Percentiles rank a stretch among this genome's conserved stretches.
These are phyloP conservation scores for Eucalyptus sp. DNA, from an alignment of 345 rosid genomes.

Conservation along the genomic window DNA sequence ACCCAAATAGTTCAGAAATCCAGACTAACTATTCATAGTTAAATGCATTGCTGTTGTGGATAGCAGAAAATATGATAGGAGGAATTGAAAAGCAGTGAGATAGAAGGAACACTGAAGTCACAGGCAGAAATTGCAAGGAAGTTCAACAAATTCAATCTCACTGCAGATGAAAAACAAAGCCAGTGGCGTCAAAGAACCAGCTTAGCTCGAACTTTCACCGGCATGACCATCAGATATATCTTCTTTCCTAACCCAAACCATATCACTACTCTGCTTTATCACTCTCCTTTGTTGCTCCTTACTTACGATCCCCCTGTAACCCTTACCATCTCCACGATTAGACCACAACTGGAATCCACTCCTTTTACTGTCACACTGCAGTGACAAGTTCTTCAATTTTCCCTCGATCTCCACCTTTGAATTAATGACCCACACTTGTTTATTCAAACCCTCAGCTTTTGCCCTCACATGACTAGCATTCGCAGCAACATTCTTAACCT, in stretches of 20 bases:
- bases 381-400: background rate
- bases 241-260: conserved; percentile 39
- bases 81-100: background rate
- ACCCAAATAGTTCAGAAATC: background rate
- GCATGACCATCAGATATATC: conserved; percentile 1
- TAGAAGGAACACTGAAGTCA: background rate
- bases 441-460: background rate
- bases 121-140: background rate
- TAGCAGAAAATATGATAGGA: background rate
- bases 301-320: background rate
- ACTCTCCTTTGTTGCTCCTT: background rate
- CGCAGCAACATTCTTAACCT: background rate
- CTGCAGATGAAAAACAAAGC: conserved; percentile 3
- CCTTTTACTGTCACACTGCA: background rate
- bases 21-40: background rate
- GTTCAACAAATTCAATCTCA: background rate
- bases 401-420: background rate
- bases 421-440: background rate
- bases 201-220: background rate
- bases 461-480: background rate
- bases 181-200: background rate
- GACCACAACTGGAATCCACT: background rate
- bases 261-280: background rate
- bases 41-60: background rate
- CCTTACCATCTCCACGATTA: background rate